Conservation (phyloP, 1,284 basidiomycete species). For the Mycena citricolor region DNA sequence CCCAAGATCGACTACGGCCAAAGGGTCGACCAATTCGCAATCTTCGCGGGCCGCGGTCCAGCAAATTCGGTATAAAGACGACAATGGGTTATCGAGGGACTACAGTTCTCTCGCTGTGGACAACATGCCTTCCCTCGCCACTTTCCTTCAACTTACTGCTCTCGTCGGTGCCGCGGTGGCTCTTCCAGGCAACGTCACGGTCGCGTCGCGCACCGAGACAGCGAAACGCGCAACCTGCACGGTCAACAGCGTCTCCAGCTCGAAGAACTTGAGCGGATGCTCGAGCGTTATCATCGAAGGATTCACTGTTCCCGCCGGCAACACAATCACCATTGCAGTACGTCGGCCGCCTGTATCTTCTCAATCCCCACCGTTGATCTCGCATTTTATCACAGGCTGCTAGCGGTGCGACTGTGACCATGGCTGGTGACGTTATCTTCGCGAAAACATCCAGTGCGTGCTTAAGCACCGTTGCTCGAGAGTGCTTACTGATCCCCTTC, state of each 20-base stretch:
- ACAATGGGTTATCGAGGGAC: too few species aligned
- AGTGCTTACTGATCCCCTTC: too few species aligned
- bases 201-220: slow-evolving; percentile 17
- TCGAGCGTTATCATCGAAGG: slow-evolving; percentile 22
- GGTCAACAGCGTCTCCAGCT: slow-evolving; percentile 21
- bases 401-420: slow-evolving; percentile 21
- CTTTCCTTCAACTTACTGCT: slow-evolving; percentile 9
- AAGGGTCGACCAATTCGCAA: too few species aligned
- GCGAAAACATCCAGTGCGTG: slow-evolving; percentile 10
- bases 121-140: not conserved
- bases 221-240: slow-evolving; percentile 27
- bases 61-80: too few species aligned
- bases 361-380: too few species aligned
- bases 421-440: slow-evolving; percentile 22
- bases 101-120: too few species aligned
- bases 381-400: too few species aligned
- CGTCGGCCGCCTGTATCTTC: too few species aligned
- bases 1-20: too few species aligned
- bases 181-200: not conserved
- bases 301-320: slow-evolving; percentile 23
- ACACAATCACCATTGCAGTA: slow-evolving; percentile 21
- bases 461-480: not conserved
- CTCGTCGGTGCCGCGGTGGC: slow-evolving; percentile 8
- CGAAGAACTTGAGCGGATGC: slow-evolving; percentile 20
- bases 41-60: too few species aligned